These are phyloP conservation scores for Urtica urens DNA, from an alignment of 306 rosid species.

Conservation along the genomic window DNA sequence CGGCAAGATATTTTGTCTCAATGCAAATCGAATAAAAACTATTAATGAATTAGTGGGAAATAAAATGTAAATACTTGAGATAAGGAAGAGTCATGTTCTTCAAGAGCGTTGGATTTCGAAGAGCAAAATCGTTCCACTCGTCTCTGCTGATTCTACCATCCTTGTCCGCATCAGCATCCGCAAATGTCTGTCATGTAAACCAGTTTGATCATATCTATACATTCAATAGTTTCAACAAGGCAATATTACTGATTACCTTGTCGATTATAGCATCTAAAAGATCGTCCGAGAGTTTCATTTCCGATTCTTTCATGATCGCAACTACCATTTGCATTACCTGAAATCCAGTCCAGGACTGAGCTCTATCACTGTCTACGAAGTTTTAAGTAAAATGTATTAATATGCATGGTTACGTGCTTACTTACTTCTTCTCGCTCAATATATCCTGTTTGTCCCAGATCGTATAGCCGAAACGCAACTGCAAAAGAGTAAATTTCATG, in stretches of 20 bases:
- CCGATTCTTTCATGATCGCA: slow-evolving; percentile 65
- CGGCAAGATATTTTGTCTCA: background rate
- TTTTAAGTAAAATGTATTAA: no score
- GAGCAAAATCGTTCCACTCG: slow-evolving; percentile 67
- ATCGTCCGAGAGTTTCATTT: slow-evolving; percentile 50
- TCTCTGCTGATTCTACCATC: slow-evolving; percentile 70
- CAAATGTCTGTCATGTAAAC: slow-evolving; percentile 45
- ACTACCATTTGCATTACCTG: slow-evolving; percentile 80
- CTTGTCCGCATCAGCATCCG: slow-evolving; percentile 50
- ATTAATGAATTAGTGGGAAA: background rate
- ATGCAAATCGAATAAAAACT: no score
- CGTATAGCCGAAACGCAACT: slow-evolving; percentile 83
- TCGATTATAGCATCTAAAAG: slow-evolving; percentile 64
- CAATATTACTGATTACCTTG: slow-evolving; percentile 39
- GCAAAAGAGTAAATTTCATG: slow-evolving; percentile 19
- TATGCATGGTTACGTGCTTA: no score
- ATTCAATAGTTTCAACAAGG: background rate
- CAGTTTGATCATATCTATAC: background rate
- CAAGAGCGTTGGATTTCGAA: slow-evolving; percentile 45
- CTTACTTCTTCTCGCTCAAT: slow-evolving; percentile 82
- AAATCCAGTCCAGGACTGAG: slow-evolving; percentile 21
- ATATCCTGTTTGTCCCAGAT: slow-evolving; percentile 65
- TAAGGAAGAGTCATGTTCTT: slow-evolving; percentile 88
- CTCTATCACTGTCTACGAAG: no score
- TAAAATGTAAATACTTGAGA: slow-evolving; percentile 36